Evolutionary conservation across 1,284 basidiomycete species (phyloP), one percentile per base, ranked within the genome.

Genomic region (Limonomyces culmigenus): DNA sequence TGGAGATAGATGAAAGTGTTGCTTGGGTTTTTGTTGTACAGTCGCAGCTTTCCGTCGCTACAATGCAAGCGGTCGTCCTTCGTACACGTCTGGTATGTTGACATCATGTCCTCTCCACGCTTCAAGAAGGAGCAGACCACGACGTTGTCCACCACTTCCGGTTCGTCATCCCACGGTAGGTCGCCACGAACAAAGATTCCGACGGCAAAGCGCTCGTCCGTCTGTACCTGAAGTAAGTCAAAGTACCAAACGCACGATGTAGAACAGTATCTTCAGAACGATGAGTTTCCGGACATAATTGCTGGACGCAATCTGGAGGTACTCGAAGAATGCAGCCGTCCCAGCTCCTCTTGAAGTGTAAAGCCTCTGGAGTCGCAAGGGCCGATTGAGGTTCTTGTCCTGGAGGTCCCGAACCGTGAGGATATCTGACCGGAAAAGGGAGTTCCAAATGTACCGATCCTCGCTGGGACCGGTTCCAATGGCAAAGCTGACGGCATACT

Each of bases 51-150:
- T 12, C 53, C 55, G 19, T 74, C 67, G 23, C 62, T 60, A 43
- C 65, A 70, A 40, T 69, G 64, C 11, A 76, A 47, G 23, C 63
- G 56, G 46, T 72, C 74, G 2, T 70, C 71, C 4, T 48, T 45
- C 0, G 63, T 59, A 36, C 70, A 70, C 15, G 63, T 61, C 20
- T 59, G 59, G 41, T 65, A 70, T 1, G 59, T 59, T 2, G 69
- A 60, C 32, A 63, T 53, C 3, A 56, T 50, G 2, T 60, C 53
- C 0, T 65, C 60, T 0, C 67, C 61, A 19, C 62, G 55, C 2
- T 68, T 62, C 59, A 74, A 60, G 47, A 76, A 75, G 0, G 72
- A 65, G 41, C 67, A 70, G 5, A 74, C 70, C 2, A 73, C 66
- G 10, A 77, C 63, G 36, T 74, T 70, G 15, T 70, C 54, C 36